Conservation (phyloP, 176 grass and related monocot species). For the Musa troglodytarum region DNA sequence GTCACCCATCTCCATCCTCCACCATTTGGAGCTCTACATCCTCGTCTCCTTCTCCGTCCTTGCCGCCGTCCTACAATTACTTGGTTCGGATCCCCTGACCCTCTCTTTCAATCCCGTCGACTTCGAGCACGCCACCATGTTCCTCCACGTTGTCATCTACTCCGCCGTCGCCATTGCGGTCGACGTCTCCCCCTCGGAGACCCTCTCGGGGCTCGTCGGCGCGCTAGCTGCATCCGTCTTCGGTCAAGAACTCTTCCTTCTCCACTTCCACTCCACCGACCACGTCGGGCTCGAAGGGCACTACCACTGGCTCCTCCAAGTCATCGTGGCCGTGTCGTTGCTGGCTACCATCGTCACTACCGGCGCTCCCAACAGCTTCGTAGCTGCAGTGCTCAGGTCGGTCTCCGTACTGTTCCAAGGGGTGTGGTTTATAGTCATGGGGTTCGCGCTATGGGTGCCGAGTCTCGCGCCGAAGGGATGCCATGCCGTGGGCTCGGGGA, state of each 20-base stretch:
- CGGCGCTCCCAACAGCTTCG: slow-evolving; percentile 40
- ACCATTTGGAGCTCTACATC: slow-evolving; percentile 69
- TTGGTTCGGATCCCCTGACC: slow-evolving; percentile 36
- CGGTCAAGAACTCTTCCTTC: slow-evolving; percentile 63
- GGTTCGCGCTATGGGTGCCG: slow-evolving; percentile 63
- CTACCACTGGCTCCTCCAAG: slow-evolving; percentile 87
- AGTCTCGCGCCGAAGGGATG: slow-evolving; percentile 50
- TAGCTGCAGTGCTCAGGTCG: slow-evolving; percentile 39
- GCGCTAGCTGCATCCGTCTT: slow-evolving; percentile 66
- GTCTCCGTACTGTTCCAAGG: slow-evolving; percentile 61
- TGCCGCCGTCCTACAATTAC: slow-evolving; percentile 46
- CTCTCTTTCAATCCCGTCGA: slow-evolving; percentile 32
- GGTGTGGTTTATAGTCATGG: slow-evolving; percentile 72
- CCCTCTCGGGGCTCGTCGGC: slow-evolving; percentile 30
- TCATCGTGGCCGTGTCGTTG: slow-evolving; percentile 30
- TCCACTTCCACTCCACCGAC: slow-evolving; percentile 63
- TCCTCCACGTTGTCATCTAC: slow-evolving; percentile 70
- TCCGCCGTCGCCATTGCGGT: slow-evolving; percentile 39
- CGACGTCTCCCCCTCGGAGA: slow-evolving; percentile 23
- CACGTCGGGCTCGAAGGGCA: slow-evolving; percentile 70
- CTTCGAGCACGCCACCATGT: slow-evolving; percentile 90
- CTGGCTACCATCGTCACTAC: slow-evolving; percentile 25
- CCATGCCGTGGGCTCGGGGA: not conserved
- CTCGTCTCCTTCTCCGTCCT: slow-evolving; percentile 58
- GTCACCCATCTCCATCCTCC: slow-evolving; percentile 23